Evolutionary conservation across 2,329 filamentous ascomycete species (phyloP), one percentile per base, ranked within the genome.

Genomic region (Paraphoma sp.): DNA sequence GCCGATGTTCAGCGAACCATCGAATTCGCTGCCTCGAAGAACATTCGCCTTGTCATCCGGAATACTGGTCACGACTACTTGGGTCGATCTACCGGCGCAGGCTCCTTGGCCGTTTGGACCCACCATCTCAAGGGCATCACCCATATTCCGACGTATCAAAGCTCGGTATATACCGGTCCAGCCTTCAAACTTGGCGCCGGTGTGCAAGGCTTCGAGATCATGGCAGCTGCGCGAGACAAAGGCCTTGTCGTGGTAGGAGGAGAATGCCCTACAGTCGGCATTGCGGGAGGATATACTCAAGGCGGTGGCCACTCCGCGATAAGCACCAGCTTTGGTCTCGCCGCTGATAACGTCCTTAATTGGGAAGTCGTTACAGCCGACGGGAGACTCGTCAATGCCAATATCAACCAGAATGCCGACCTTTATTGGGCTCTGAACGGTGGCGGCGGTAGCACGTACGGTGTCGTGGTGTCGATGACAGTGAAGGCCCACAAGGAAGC

Each of bases 241-340:
- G 58, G 57, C 4, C 44, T 70, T 2, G 56, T 63, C 12, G 61
- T 65, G 2, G 48, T 67, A 8, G 64, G 65, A 16, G 70, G 70
- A 1, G 57, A 65, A 8, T 71, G 67, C 70, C 57, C 67, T 45
- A 82, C 78, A 2, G 82, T 87, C 6, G 84, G 84, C 49, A 61
- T 73, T 12, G 67, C 66, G 14, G 83, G 67, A 17, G 65, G 68
- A 16, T 68, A 64, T 40, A 50, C 59, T 1, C 54, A 62, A 28
- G 63, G 82, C 2, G 84, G 82, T 30, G 84, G 84, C 0, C 82
- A 87, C 69, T 81, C 79, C 9, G 82, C 82, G 6, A 66, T 86
- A 42, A 80, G 79, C 16, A 76, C 76, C 23, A 72, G 78, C 45
- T 81, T 80, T 60, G 70, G 70, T 3, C 62, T 73, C 18, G 63